A percentile compares a stretch with the other conserved stretches of the same genome.
phyloP scores from a whole-genome alignment of 176 grass and related monocot genomes.

The Pharus latifolius region DNA sequence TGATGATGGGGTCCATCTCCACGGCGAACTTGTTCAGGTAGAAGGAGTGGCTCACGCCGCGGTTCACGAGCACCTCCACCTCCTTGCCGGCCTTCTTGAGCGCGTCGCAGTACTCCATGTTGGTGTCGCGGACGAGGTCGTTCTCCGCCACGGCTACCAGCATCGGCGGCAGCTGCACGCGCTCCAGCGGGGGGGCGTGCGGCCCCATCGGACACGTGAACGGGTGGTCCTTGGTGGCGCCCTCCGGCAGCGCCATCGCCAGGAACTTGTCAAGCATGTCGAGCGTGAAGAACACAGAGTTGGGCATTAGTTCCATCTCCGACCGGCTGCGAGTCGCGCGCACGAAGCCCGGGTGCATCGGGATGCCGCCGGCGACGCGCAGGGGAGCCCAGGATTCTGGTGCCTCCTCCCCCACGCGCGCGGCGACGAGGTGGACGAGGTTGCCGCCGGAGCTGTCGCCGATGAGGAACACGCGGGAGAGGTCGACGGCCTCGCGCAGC shows the following conservation, averaged over 20 bases:
- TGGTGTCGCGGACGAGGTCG: constrained; percentile 68
- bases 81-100: constrained; percentile 58
- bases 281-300: constrained; percentile 77
- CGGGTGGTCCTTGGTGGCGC: constrained; percentile 77
- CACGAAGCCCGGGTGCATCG: constrained; percentile 72
- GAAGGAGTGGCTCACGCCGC: constrained; percentile 74
- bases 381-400: constrained; percentile 28
- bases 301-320: constrained; percentile 37
- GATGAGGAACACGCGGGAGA: constrained; percentile 64
- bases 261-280: constrained; percentile 85
- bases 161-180: constrained; percentile 45
- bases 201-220: constrained; percentile 75
- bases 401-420: constrained; percentile 15
- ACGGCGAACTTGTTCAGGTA: constrained; percentile 92
- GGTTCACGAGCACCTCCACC: constrained; percentile 56
- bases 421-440: constrained; percentile 48
- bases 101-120: constrained; percentile 72
- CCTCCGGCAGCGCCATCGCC: constrained; percentile 38
- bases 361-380: constrained; percentile 57
- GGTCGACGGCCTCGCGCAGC: constrained; percentile 35
- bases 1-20: constrained; percentile 56
- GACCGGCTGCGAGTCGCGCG: constrained; percentile 61
- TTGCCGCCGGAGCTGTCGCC: constrained; percentile 91
- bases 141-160: constrained; percentile 63
- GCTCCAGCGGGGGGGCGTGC: constrained; percentile 42